phyloP scores from a whole-genome alignment of 2,329 filamentous ascomycete genomes.

The Aureobasidium subglaciale region DNA sequence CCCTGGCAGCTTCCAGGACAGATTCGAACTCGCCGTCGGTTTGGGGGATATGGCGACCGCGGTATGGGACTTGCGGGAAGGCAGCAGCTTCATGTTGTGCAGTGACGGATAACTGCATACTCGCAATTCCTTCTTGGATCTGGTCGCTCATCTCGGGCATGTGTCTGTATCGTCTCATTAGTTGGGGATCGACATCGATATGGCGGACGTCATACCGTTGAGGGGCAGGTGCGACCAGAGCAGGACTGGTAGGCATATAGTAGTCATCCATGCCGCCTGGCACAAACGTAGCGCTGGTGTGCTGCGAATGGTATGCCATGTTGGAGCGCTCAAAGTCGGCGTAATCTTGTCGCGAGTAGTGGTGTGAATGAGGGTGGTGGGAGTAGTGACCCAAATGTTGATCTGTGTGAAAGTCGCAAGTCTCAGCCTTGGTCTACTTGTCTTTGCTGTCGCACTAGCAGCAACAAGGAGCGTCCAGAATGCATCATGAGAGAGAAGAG shows the following conservation, averaged over 20 bases:
- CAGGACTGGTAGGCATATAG: conserved; percentile 53
- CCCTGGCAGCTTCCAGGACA: conserved; percentile 75
- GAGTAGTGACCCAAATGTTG: not conserved
- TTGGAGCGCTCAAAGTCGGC: not conserved
- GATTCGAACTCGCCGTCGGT: conserved; percentile 92
- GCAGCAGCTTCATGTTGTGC: conserved; percentile 19
- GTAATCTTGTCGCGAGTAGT: not conserved
- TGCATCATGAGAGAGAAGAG: not conserved
- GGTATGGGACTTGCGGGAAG: conserved; percentile 75
- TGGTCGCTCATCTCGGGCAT: conserved; percentile 95
- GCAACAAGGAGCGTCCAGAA: not conserved
- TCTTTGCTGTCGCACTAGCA: not conserved
- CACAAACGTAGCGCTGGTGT: conserved; percentile 52
- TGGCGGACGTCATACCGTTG: conserved; percentile 49
- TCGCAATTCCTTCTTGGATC: conserved; percentile 89
- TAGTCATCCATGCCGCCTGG: conserved; percentile 62
- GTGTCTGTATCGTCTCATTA: conserved; percentile 49
- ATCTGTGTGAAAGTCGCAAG: not conserved
- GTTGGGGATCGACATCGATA: not conserved
- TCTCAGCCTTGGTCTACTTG: conserved; percentile 5
- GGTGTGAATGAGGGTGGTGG: not conserved
- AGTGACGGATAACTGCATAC: conserved; percentile 57
- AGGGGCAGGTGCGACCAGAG: conserved; percentile 62
- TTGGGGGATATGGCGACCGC: conserved; percentile 80
- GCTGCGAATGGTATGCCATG: conserved; percentile 7